Base-by-base conservation (phyloP, 2,329 filamentous ascomycete genomes). In the Akanthomyces lecanii region DNA sequence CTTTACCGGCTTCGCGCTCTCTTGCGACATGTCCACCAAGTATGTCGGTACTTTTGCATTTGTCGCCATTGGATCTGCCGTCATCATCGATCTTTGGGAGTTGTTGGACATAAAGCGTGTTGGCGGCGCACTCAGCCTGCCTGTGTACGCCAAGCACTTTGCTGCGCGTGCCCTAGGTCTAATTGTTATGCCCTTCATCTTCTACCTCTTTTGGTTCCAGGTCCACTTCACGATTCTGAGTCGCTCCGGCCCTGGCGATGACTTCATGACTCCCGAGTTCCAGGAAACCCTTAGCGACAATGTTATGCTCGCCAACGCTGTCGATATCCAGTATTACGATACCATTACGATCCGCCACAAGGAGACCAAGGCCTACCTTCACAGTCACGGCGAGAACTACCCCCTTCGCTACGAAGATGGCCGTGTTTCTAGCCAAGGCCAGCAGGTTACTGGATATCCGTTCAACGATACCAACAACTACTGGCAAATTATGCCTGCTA, bases 161-260 rank as follows among this genome's bases (percentile, higher is more conserved):
- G 85, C 81, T 45, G 95, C 95, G 66, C 90, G 95, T 59, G 85
- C 88, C n/a, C 81, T 96, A 67, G 93, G 90, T 16, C 82, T 99
- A 62, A 91, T 98, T 69, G 75, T 97, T 68, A 85, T 98, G 68
- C 95, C 95, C 16, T 97, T 99, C 82, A 82, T 98, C 72, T 96
- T 99, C 78, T 99, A 99, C 77, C 85, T 99, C 53, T 98, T 99
- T 83, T 99, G 95, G 95, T 99, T 99, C 88, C 95, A 99, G 82
- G 93, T 99, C 36, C 95, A 99, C 79, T 99, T 99, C 76, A 84
- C 91, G 51, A 91, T 99, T 70, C 83, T 99, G 66, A 89, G 80
- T 68, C 85, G 89, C 65, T 98, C 95, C 59, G 95, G 95, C 42
- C 94, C 95, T 51, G 95, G 95, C 61, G 95, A 99, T 73, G 94